Conservation (phyloP, 495 filamentous ascomycete genomes). For the Penicillium desertorum region DNA sequence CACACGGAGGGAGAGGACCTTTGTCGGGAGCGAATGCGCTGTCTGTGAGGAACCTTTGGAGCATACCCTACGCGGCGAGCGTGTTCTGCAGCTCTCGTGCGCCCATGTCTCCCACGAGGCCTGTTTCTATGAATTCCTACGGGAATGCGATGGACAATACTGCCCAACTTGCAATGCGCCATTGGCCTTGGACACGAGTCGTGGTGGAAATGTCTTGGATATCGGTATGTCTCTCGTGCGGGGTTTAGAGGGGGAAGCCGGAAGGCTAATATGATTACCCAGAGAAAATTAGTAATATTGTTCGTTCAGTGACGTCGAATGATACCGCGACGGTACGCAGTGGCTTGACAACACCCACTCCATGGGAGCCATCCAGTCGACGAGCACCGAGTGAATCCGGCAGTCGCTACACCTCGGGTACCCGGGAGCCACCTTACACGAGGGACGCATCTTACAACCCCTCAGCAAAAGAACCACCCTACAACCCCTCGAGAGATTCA, state of each 20-base stretch:
- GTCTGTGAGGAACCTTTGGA: slow-evolving; percentile 97
- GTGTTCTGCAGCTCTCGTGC: slow-evolving; percentile 94
- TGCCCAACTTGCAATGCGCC: slow-evolving; percentile 95
- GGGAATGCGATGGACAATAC: slow-evolving; percentile 90
- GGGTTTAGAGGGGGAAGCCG: neutral
- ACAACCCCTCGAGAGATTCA: slow-evolving; percentile 7
- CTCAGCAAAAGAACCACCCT: slow-evolving; percentile 7
- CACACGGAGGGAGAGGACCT: slow-evolving; percentile 87
- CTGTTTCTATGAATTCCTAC: slow-evolving; percentile 98
- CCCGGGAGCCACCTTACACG: slow-evolving; percentile 4
- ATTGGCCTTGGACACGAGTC: slow-evolving; percentile 87
- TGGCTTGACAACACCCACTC: slow-evolving; percentile 53
- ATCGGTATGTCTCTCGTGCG: slow-evolving; percentile 62
- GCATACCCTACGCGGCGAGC: slow-evolving; percentile 92
- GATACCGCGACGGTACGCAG: slow-evolving; percentile 56
- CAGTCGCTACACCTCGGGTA: slow-evolving; percentile 35
- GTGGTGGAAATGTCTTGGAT: slow-evolving; percentile 92
- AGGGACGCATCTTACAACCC: slow-evolving; percentile 8
- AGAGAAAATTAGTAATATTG: slow-evolving; percentile 96
- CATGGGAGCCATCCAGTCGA: slow-evolving; percentile 57
- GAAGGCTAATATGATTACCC: slow-evolving; percentile 17
- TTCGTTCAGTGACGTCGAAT: slow-evolving; percentile 75
- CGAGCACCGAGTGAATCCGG: slow-evolving; percentile 50
- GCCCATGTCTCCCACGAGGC: slow-evolving; percentile 95
- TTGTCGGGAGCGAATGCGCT: slow-evolving; percentile 90